phyloP scores from a whole-genome alignment of 805 yeast genomes.

The Wickerhamiella hasegawae region DNA sequence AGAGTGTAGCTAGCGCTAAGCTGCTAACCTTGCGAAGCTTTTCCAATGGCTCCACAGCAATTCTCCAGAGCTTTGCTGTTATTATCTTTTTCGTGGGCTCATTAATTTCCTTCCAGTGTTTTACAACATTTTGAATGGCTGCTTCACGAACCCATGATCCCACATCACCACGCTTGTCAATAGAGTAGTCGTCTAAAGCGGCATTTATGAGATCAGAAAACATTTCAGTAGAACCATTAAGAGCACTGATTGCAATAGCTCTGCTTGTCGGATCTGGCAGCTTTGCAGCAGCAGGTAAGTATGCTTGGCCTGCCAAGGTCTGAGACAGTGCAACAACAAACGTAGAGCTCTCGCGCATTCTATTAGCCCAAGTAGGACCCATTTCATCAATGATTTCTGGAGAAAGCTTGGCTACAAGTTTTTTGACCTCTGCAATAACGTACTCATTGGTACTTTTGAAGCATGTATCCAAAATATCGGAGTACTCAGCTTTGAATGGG shows the following conservation, averaged over 20 bases:
- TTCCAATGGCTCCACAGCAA: constrained; percentile 50
- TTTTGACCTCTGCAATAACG: not conserved
- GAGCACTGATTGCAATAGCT: constrained; percentile 6
- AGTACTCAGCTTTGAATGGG: not conserved
- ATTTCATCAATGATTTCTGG: not conserved
- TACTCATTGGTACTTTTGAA: not conserved
- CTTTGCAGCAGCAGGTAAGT: constrained; percentile 1
- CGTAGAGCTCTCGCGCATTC: constrained; percentile 5
- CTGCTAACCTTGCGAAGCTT: constrained; percentile 32
- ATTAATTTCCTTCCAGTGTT: constrained; percentile 7
- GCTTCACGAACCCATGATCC: constrained; percentile 57
- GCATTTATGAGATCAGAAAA: constrained; percentile 14
- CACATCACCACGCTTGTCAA: constrained; percentile 79
- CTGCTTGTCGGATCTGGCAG: constrained; percentile 10
- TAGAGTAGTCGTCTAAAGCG: constrained; percentile 59
- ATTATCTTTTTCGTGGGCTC: constrained; percentile 5
- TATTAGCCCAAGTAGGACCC: not conserved
- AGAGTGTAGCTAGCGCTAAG: constrained; percentile 21
- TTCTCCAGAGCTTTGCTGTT: constrained; percentile 28
- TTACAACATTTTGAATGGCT: constrained; percentile 27
- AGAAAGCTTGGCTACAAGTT: not conserved
- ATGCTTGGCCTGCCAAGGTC: not conserved
- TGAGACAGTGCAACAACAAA: constrained; percentile 8
- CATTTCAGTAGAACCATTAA: not conserved
- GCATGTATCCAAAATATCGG: not conserved